Conservation (phyloP, 2,329 filamentous ascomycete genomes). For the Stachybotrys chartarum region DNA sequence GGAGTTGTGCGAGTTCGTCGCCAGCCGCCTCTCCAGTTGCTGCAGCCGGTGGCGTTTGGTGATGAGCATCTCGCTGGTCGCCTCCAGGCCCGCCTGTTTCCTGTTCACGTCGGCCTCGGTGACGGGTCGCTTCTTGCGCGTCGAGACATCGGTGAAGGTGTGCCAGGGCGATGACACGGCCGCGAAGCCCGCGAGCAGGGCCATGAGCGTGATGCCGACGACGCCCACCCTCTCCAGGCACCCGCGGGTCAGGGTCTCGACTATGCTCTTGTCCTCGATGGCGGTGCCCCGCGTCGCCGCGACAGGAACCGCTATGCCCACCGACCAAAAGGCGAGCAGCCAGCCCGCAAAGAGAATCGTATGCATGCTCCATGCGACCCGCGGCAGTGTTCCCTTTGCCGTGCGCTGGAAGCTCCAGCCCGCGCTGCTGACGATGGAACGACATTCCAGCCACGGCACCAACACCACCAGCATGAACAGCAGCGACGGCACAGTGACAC, state of each 20-base stretch:
- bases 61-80: conserved; percentile 71
- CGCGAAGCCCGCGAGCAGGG: conserved; percentile 79
- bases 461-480: conserved; percentile 66
- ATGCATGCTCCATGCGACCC: conserved; percentile 59
- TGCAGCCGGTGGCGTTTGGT: conserved; percentile 68
- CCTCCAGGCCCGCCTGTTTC: conserved; percentile 72
- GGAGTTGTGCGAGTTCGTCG: conserved; percentile 19
- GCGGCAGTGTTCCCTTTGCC: conserved; percentile 47
- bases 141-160: conserved; percentile 59
- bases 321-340: conserved; percentile 70
- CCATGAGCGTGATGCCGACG: conserved; percentile 81
- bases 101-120: conserved; percentile 68
- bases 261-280: conserved; percentile 18
- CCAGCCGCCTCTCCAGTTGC: conserved; percentile 57
- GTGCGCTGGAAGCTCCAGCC: conserved; percentile 58
- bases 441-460: conserved; percentile 73
- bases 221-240: conserved; percentile 69
- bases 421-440: conserved; percentile 49
- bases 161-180: conserved; percentile 87
- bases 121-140: conserved; percentile 45
- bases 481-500: conserved; percentile 62
- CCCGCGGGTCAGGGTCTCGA: conserved; percentile 38
- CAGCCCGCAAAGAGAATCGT: conserved; percentile 55
- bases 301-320: conserved; percentile 56
- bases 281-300: conserved; percentile 17